Base-by-base conservation (phyloP, 2,329 filamentous ascomycete species). In the Apiospora hydei region DNA sequence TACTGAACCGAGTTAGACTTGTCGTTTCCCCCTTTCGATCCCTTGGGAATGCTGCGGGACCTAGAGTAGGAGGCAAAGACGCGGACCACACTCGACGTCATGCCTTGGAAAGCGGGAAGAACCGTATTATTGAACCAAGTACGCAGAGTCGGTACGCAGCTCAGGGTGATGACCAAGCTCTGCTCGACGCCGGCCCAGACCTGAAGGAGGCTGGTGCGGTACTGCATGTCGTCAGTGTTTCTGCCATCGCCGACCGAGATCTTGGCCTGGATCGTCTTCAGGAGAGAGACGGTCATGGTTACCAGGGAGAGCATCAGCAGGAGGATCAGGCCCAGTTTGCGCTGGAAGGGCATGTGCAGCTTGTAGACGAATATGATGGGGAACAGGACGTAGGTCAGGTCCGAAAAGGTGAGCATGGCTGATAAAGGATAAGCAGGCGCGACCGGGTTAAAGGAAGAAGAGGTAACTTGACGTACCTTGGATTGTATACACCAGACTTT, bases 301-400 rank as follows among this genome's bases (percentile, higher is more conserved):
- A 74, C 34, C 6, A 74, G 38, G 21, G 73, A 73, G 41, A 72
- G 4, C 18, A 47, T 24, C 8, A 73, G 64, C 18, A 74, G 26
- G 34, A 73, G 14, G 7, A 46, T 38, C 34, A 73, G 43, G 6
- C 64, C 61, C 26, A 73, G 3, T 41, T 70, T 71, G 24, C 68
- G 69, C 16, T 46, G 61, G 18, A 67, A 34, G 2, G 44, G 67
- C 72, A 74, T 74, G 43, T 74, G 70, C 4, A 74, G 67, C 41
- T 69, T 72, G 69, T 72, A 74, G 24, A 74, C 51, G n/a, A 73
- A 41, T 1, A 70, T 44, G 16, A 73, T 67, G 7, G 73, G 73
- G 18, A 70, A 66, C 2, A 74, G 18, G n/a, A 72, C 72, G 44
- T 66, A 74, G 10, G 43, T 49, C 10, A 72, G 46, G 43, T 73